These are phyloP conservation scores for Pyrus betulifolia DNA, from an alignment of 306 rosid species.

Conservation along the genomic window DNA sequence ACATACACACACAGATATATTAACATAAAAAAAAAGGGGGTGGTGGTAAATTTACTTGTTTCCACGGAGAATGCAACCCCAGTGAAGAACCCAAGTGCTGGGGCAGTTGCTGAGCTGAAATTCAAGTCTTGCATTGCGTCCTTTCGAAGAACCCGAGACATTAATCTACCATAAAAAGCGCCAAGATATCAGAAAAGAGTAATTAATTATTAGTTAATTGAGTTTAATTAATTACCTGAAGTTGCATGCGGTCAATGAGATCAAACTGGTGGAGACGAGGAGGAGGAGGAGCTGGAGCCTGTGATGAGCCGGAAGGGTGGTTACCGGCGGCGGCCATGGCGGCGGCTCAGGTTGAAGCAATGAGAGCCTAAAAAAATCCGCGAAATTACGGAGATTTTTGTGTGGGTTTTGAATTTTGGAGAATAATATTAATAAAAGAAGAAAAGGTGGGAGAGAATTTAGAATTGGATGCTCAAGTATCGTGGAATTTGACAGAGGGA, in stretches of 20 bases:
- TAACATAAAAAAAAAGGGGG: not conserved
- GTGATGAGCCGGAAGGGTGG: not conserved
- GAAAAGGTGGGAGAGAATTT: not conserved
- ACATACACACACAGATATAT: not conserved
- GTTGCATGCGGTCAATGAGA: conserved; percentile 20
- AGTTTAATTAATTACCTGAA: conserved; percentile 2
- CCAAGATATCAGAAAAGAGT: not conserved
- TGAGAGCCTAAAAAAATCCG: not conserved
- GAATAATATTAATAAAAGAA: not conserved
- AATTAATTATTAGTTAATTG: not conserved
- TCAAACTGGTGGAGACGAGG: conserved; percentile 20
- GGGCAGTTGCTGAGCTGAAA: conserved; percentile 22
- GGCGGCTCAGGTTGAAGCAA: not conserved
- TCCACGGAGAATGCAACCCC: conserved; percentile 24
- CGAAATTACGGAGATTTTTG: not conserved
- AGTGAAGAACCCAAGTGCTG: conserved; percentile 25
- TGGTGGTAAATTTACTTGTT: not conserved
- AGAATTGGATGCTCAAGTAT: conserved; percentile 10
- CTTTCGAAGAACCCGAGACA: conserved; percentile 18
- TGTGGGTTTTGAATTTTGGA: not conserved
- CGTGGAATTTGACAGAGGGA: not conserved
- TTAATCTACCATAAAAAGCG: conserved; percentile 6
- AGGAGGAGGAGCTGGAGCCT: not conserved
- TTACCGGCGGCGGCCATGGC: conserved; percentile 15
- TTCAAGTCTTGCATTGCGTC: conserved; percentile 15